Conservation (phyloP, 371 early-diverging fungal species). For the Rhizopus microsporus region DNA sequence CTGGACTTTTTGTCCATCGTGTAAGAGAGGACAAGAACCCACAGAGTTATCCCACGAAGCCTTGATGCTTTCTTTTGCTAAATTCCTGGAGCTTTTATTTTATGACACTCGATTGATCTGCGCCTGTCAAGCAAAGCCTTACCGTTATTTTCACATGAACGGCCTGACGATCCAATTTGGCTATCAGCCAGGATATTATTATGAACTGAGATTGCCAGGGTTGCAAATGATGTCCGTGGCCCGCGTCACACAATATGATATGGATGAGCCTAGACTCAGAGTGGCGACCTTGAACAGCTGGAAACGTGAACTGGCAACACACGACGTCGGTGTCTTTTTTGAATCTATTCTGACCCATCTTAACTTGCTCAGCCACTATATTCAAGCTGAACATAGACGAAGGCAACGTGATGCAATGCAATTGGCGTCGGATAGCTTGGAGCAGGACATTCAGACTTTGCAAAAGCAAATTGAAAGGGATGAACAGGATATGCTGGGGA, state of each 20-base stretch:
- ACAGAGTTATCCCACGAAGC: constrained; percentile 41
- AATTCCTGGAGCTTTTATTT: constrained; percentile 63
- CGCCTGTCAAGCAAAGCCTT: constrained; percentile 12
- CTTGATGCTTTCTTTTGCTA: constrained; percentile 59
- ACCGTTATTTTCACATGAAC: constrained; percentile 46
- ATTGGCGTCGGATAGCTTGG: constrained; percentile 1
- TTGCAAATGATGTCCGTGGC: constrained; percentile 44
- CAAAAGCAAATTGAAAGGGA: constrained; percentile 24
- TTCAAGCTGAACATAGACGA: constrained; percentile 10
- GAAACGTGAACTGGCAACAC: constrained; percentile 14
- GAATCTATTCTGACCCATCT: constrained; percentile 24
- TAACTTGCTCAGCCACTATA: constrained; percentile 19
- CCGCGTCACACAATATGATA: not conserved
- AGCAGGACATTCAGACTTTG: constrained; percentile 19
- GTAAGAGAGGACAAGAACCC: constrained; percentile 40
- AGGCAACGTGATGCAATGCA: constrained; percentile 3
- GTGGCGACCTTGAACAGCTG: constrained; percentile 8
- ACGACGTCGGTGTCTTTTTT: constrained; percentile 35
- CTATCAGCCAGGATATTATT: constrained; percentile 52
- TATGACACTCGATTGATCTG: constrained; percentile 52
- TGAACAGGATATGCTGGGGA: constrained; percentile 16
- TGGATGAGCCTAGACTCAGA: constrained; percentile 16
- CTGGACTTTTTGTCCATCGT: constrained; percentile 55
- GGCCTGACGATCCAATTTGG: constrained; percentile 50
- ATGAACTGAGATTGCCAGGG: constrained; percentile 62